Base-by-base conservation (phyloP, 1,284 basidiomycete genomes). In the Heterobasidion irregulare region DNA sequence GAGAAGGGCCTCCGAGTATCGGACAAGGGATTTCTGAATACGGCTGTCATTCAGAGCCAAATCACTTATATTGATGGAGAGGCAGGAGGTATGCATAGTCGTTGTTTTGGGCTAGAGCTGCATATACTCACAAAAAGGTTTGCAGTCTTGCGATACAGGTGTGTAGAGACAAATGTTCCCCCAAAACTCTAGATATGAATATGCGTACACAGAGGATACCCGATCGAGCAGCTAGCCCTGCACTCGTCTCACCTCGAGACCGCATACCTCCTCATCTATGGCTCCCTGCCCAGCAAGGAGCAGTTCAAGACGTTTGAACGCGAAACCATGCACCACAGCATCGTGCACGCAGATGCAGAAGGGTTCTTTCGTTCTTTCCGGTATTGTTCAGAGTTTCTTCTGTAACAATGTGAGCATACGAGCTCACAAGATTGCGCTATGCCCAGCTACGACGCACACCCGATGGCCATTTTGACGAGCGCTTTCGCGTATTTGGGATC, bases 31-130 rank as follows among this genome's bases (percentile, higher is more conserved):
- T 92, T 89, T 70, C 67, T 92, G 71, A 94, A 94, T 63, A 94
- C 92, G 1, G 90, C 92, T 38, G 89, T 92, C 56, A 81, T 94
- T 57, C 74, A 81, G 59, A 89, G 86, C 59, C 69, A 78, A 63
- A 94, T 94, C 65, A 94, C 92, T 0, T 94, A 86, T 64, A 94
- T 94, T 64, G 91, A 94, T 66, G 92, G 91, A 53, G 86, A 91
- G 26, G 84, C 83, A 18, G 90, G 89, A 68, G 73, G 86, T 85
- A 58, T 54, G 78, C 69, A 10, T 46, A 6, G n/a, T 8, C 8
- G 8, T 8, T 35, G 32, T 46, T 8, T 1, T 15, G 4, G 38
- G 7, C 16, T 32, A n/a, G 10, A 15, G 6, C 26, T 36, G 10
- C 8, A 6, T 15, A 15, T 6, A n/a, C 16, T 33, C 19, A 6